phyloP scores from a whole-genome alignment of 2,329 filamentous ascomycete genomes.

The Calonectria pauciramosa region DNA sequence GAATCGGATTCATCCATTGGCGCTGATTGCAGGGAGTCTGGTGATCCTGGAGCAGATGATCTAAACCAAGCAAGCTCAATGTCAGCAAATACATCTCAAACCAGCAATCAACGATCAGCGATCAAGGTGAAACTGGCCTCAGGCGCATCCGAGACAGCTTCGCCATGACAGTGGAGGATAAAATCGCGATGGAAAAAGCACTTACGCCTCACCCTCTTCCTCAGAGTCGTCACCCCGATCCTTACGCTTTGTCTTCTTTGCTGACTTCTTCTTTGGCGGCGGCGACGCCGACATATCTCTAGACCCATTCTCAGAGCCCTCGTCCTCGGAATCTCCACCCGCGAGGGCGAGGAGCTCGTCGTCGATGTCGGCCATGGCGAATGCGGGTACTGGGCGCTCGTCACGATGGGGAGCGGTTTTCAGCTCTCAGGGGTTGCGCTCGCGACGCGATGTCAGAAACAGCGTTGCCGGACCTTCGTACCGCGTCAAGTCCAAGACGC shows the following conservation, averaged over 20 bases:
- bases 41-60: conserved; percentile 77
- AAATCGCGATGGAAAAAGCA: conserved; percentile 32
- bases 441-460: conserved; percentile 16
- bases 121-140: background rate
- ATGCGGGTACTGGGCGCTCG: conserved; percentile 11
- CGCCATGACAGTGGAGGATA: background rate
- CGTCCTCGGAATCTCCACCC: conserved; percentile 79
- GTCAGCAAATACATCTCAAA: conserved; percentile 27
- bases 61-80: conserved; percentile 58
- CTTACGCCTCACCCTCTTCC: conserved; percentile 72
- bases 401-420: conserved; percentile 27
- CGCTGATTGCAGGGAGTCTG: conserved; percentile 82
- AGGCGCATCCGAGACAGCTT: background rate
- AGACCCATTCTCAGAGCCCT: conserved; percentile 67
- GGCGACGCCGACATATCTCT: conserved; percentile 69
- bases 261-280: conserved; percentile 54
- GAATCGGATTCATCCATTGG: conserved; percentile 93
- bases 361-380: conserved; percentile 87
- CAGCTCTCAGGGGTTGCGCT: conserved; percentile 34
- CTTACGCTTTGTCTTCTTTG: conserved; percentile 65
- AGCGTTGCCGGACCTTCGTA: conserved; percentile 1
- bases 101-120: background rate
- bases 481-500: conserved; percentile 7
- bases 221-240: conserved; percentile 60
- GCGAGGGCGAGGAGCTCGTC: conserved; percentile 95